Percentiles rank a stretch among this genome's conserved stretches.
Conservation (phyloP, 176 grass and related monocot genomes). For the Paspalum vaginatum region DNA sequence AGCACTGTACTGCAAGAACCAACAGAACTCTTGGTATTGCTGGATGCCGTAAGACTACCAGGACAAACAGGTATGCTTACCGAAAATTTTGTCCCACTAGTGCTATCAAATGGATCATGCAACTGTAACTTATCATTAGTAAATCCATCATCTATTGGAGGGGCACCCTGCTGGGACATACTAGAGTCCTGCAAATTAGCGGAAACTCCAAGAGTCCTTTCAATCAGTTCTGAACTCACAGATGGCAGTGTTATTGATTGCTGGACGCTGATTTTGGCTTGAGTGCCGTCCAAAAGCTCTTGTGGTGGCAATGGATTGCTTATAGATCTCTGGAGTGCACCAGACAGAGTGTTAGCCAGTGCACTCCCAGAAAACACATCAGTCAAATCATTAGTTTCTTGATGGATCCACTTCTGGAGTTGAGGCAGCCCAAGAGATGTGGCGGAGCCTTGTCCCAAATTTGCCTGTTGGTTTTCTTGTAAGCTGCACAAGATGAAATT, state of each 20-base stretch:
- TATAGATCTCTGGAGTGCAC: constrained; percentile 48
- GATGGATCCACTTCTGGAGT: constrained; percentile 63
- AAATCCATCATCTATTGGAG: constrained; percentile 48
- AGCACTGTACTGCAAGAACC: constrained; percentile 46
- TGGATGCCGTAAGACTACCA: constrained; percentile 43
- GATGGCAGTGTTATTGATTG: constrained; percentile 40
- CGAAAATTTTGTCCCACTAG: constrained; percentile 38
- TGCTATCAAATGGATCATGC: constrained; percentile 40
- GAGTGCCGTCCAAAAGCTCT: constrained; percentile 51
- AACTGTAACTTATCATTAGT: constrained; percentile 43
- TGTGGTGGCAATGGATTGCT: constrained; percentile 51
- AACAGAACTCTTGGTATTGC: constrained; percentile 35
- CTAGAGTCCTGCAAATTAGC: constrained; percentile 41
- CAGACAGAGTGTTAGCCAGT: constrained; percentile 44
- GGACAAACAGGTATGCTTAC: constrained; percentile 33
- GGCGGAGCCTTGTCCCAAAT: constrained; percentile 49
- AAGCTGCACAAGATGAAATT: constrained; percentile 54
- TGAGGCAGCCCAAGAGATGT: constrained; percentile 45
- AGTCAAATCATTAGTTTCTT: constrained; percentile 53
- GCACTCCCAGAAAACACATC: constrained; percentile 45
- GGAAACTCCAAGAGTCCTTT: constrained; percentile 41
- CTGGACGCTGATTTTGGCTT: constrained; percentile 41
- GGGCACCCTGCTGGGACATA: constrained; percentile 44
- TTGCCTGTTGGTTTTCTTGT: constrained; percentile 52
- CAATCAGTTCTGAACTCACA: constrained; percentile 44